Conservation (phyloP, 148 eudicot genomes). For the Persicaria maculosa region DNA sequence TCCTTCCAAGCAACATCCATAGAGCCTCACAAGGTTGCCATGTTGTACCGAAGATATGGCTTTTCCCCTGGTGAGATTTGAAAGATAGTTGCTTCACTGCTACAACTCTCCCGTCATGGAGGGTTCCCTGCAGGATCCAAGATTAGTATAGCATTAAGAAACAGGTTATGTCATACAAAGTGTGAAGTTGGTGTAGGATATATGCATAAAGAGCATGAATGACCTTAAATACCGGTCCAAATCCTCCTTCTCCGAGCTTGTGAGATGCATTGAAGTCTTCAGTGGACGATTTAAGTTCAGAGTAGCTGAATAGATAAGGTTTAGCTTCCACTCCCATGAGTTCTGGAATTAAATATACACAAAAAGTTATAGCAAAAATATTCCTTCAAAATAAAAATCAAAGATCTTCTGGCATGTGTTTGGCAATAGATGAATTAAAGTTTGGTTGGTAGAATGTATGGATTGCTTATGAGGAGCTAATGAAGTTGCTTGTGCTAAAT, state of each 20-base stretch:
- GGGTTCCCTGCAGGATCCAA: constrained; percentile 45
- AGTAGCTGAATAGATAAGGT: constrained; percentile 49
- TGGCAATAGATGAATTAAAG: too few relatives aligned
- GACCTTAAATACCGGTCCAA: constrained; percentile 35
- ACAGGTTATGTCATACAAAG: not conserved
- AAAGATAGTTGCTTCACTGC: constrained; percentile 81
- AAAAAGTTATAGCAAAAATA: too few relatives aligned
- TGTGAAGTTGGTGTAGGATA: too few relatives aligned
- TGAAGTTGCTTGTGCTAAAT: too few relatives aligned
- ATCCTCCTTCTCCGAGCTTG: constrained; percentile 40
- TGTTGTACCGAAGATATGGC: constrained; percentile 76
- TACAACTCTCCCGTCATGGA: constrained; percentile 57
- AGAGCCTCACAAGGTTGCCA: constrained; percentile 70
- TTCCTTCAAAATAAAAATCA: too few relatives aligned
- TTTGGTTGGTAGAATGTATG: too few relatives aligned
- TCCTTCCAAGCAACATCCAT: constrained; percentile 89
- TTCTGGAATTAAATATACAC: constrained; percentile 27
- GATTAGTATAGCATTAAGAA: not conserved
- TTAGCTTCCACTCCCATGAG: constrained; percentile 53
- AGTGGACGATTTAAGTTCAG: constrained; percentile 65
- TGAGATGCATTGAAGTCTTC: constrained; percentile 28
- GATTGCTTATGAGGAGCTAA: too few relatives aligned
- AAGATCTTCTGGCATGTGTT: too few relatives aligned
- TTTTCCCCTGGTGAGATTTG: constrained; percentile 71
- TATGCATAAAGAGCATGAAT: not conserved